phyloP scores from a whole-genome alignment of 345 rosid species.

The Hibiscus trionum region DNA sequence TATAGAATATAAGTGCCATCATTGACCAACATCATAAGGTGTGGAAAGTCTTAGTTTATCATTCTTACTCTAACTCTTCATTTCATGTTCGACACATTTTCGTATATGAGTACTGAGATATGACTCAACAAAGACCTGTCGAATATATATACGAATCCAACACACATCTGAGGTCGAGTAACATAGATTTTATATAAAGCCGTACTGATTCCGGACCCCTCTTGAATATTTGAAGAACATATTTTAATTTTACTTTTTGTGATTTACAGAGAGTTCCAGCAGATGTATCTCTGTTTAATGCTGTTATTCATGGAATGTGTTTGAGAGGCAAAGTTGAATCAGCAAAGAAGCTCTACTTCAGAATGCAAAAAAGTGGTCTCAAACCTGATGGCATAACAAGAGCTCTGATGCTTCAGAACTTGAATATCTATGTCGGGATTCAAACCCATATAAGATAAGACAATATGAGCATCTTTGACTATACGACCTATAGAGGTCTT shows the following conservation, averaged over 20 bases:
- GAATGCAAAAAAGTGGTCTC: slow-evolving; percentile 50
- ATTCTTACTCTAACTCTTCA: too few species aligned
- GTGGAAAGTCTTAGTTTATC: not conserved
- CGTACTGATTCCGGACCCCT: not conserved
- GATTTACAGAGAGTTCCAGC: slow-evolving; percentile 42
- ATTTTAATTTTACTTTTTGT: not conserved
- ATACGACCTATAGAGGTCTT: too few species aligned
- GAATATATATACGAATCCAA: too few species aligned
- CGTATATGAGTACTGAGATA: too few species aligned
- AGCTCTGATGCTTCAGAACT: slow-evolving; percentile 68
- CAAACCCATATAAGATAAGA: not conserved
- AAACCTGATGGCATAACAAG: slow-evolving; percentile 66
- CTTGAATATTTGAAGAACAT: not conserved
- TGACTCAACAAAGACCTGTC: too few species aligned
- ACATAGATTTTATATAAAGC: not conserved
- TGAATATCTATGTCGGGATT: slow-evolving; percentile 2
- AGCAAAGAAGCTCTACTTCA: slow-evolving; percentile 51
- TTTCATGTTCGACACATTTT: too few species aligned
- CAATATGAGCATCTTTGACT: too few species aligned
- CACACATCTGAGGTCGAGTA: not conserved
- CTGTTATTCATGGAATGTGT: slow-evolving; percentile 73
- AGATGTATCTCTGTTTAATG: slow-evolving; percentile 49
- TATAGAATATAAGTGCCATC: not conserved
- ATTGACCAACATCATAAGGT: not conserved
- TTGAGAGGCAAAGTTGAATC: slow-evolving; percentile 47